Percentiles rank a stretch among this genome's conserved stretches.
Evolutionary conservation across 208 protist genomes (phyloP).

Genomic region (Acanthamoeba culbertsoni): DNA sequence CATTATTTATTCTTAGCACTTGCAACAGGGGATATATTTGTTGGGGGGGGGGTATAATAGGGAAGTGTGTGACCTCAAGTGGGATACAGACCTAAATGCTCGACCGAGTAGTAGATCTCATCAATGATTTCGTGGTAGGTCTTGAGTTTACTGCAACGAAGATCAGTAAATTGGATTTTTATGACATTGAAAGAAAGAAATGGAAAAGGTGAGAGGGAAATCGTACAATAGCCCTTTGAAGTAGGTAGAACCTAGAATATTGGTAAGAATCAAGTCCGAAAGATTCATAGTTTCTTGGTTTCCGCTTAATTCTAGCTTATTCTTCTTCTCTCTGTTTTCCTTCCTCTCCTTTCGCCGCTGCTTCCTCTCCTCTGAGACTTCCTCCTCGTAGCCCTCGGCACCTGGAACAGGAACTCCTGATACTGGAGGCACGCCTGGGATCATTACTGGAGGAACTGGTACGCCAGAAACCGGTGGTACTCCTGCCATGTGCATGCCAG

Average conservation of each 20-base stretch:
- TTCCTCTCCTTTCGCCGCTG: slow-evolving; percentile 20
- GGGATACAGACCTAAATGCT: slow-evolving; percentile 70
- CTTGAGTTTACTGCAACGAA: slow-evolving; percentile 15
- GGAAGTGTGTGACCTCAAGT: background rate
- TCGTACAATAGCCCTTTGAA: slow-evolving; percentile 74
- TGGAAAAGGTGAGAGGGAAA: no score
- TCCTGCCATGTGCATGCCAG: background rate
- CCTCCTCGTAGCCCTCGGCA: background rate
- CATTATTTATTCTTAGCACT: no score
- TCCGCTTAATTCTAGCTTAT: slow-evolving; percentile 62
- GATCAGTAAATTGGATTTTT: background rate
- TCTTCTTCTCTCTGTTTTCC: background rate
- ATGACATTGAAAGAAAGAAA: background rate
- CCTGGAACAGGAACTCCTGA: slow-evolving; percentile 2
- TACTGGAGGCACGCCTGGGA: slow-evolving; percentile 33
- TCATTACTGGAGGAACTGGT: slow-evolving; percentile 11
- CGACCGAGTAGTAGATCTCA: slow-evolving; percentile 70
- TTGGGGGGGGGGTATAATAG: background rate
- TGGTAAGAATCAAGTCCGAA: slow-evolving; percentile 54
- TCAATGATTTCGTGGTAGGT: slow-evolving; percentile 69
- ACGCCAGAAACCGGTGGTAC: background rate
- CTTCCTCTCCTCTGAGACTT: slow-evolving; percentile 26
- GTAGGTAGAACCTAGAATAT: slow-evolving; percentile 69
- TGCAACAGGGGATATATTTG: no score
- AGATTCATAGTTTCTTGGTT: slow-evolving; percentile 73